Conservation (phyloP, 1,284 basidiomycete genomes). For the Peniophora sp. region DNA sequence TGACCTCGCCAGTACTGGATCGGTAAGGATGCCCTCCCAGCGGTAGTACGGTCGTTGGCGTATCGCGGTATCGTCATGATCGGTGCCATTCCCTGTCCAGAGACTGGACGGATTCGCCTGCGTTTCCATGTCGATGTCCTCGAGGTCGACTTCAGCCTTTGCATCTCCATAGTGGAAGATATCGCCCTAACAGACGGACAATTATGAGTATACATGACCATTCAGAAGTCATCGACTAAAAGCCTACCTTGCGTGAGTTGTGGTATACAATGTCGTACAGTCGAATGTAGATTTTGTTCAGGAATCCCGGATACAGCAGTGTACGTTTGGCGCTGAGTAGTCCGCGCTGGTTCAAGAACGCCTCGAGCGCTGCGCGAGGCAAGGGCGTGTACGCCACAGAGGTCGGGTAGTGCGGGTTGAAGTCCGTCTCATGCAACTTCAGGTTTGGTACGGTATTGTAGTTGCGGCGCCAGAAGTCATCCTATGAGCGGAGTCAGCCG, state of each 20-base stretch:
- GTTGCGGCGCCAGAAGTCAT: conserved; percentile 69
- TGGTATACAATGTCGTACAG: conserved; percentile 69
- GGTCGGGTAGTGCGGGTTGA: conserved; percentile 66
- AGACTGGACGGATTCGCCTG: conserved; percentile 42
- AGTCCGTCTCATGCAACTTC: conserved; percentile 43
- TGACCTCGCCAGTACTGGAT: conserved; percentile 34
- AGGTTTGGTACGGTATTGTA: conserved; percentile 45
- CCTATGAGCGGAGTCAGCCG: conserved; percentile 29
- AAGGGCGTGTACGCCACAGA: conserved; percentile 75
- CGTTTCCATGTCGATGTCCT: conserved; percentile 48
- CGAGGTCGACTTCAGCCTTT: conserved; percentile 47
- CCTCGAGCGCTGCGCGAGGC: conserved; percentile 57
- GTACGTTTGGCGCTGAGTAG: conserved; percentile 43
- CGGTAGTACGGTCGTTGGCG: conserved; percentile 53
- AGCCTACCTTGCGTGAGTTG: conserved; percentile 38
- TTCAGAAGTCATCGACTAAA: neutral
- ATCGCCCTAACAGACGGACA: conserved; percentile 38
- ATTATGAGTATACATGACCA: conserved; percentile 4
- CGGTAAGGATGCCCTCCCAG: conserved; percentile 67
- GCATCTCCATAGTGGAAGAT: conserved; percentile 53
- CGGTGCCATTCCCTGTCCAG: conserved; percentile 66
- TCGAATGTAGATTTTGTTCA: conserved; percentile 72
- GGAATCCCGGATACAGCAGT: conserved; percentile 60
- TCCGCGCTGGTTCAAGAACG: conserved; percentile 57
- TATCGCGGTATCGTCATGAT: conserved; percentile 58